Evolutionary conservation across 1,139 yeast species (phyloP), one percentile per base, ranked within the genome.

Genomic region (Blastobotrys apis): DNA sequence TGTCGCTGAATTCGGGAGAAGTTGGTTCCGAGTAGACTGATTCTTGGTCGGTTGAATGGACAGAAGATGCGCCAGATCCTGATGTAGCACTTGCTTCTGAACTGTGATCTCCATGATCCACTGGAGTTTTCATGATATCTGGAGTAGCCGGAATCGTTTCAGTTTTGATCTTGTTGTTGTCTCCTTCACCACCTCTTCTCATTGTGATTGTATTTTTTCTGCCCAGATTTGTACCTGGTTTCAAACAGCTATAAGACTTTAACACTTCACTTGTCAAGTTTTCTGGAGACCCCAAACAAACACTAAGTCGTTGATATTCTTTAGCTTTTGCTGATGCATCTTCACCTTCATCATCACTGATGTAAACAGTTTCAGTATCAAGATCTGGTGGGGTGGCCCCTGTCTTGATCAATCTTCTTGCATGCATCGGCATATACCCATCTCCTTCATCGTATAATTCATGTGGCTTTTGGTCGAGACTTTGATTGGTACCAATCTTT

Each of bases 171-270:
- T n/a, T n/a, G n/a, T n/a, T n/a, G n/a, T n/a, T n/a, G n/a, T n/a
- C n/a, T n/a, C n/a, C n/a, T n/a, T n/a, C n/a, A n/a, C n/a, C n/a
- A n/a, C n/a, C n/a, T n/a, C n/a, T n/a, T n/a, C n/a, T n/a, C n/a
- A n/a, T n/a, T n/a, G n/a, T n/a, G n/a, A n/a, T n/a, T 27, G 61
- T 57, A 44, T 50, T 55, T 33, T 52, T 51, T 26, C 61, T 43
- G 22, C 42, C 48, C 29, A 57, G 47, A 9, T 46, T 49, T 4
- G 49, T 26, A 9, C 46, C 41, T 15, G 46, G 44, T 23, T 21
- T 16, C 21, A 41, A 35, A 9, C 21, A 27, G 23, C 33, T 34
- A 33, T 30, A 43, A 15, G 33, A 19, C 20, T 41, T 44, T 45
- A 44, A 37, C 6, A 44, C 43, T 12, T 34, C 19, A 15, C 20